Percentiles rank a stretch among this genome's conserved stretches.
Evolutionary conservation across 371 early-diverging fungal genomes (phyloP).

Genomic region (Mucor racemosus): DNA sequence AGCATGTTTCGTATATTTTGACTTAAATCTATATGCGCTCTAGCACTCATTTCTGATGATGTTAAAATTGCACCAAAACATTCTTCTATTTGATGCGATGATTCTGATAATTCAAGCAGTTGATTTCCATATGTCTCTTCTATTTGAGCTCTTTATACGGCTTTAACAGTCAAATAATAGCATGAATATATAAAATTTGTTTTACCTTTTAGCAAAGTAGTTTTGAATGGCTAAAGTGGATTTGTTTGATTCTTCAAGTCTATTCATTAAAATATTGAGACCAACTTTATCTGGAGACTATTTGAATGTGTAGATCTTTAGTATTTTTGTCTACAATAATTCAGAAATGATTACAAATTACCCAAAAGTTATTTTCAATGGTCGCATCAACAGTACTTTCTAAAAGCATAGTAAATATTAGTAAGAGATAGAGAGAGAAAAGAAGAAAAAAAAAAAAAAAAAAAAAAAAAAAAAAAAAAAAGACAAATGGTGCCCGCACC

Average conservation of each 20-base stretch:
- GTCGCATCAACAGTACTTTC: neutral
- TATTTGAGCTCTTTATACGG: constrained; percentile 13
- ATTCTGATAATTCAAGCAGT: constrained; percentile 11
- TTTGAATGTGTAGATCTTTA: too few species aligned
- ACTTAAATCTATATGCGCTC: constrained; percentile 21
- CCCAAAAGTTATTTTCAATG: constrained; percentile 21
- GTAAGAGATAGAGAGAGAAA: neutral
- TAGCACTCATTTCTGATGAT: constrained; percentile 23
- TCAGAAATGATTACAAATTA: neutral
- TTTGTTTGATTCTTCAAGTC: constrained; percentile 11
- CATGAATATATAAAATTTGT: neutral
- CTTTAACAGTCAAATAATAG: constrained; percentile 1
- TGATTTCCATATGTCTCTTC: constrained; percentile 22
- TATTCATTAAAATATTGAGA: constrained; percentile 12
- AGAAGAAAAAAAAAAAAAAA: neutral
- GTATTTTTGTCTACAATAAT: too few species aligned
- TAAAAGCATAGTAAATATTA: neutral
- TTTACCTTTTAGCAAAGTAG: constrained; percentile 14
- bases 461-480: neutral
- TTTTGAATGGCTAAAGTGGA: constrained; percentile 2
- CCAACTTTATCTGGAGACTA: constrained; percentile 21
- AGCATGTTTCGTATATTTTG: constrained; percentile 21
- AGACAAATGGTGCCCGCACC: neutral
- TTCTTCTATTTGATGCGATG: constrained; percentile 5
- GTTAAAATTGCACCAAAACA: constrained; percentile 7